Base-by-base conservation (phyloP, 164 flowering plant species). In the Nymphaea colorata region DNA sequence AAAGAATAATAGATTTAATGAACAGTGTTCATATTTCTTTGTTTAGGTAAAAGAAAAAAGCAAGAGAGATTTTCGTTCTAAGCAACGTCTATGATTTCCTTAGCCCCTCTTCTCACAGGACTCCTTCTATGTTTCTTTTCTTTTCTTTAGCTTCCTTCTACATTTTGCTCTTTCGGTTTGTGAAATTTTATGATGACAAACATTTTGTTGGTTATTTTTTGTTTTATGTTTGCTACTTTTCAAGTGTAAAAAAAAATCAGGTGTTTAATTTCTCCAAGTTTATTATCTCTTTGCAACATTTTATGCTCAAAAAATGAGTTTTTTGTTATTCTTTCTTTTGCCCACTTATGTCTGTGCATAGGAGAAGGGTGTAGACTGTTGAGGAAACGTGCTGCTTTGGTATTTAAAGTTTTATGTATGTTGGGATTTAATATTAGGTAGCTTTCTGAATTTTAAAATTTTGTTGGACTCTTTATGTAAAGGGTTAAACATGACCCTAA, bases 41-140 rank as follows among this genome's bases (percentile, higher is more conserved):
- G 36, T 25, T 25, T 25, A 25, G 36, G 36, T 25, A 25, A 25
- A 25, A 25, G 36, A 82, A 84, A 76, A 84, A 84, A 66, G 87
- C 87, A 14, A 73, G 66, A 43, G 85, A 84, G 68, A 61, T 82
- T 51, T 61, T 17, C 8, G 64, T 61, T 61, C 42, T 61, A 4
- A 83, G 83, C 6, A 83, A 76, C 65, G 78, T 80, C 36, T 80
- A 78, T 61, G 79, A 82, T 53, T 80, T 68, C 57, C 73, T 80
- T 10, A 79, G n/a, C 45, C 62, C 64, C 3, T 61, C 64, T 61
- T 61, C 64, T 10, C 64, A 61, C 10, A 61, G 64, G 64, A 10
- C n/a, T 61, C 41, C n/a, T 17, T 61, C 25, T 61, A 4, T 61
- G 16, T 61, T 14, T 2, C 44, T 64, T 15, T 25, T 42, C 6